A percentile compares a stretch with the other conserved stretches of the same genome.
phyloP scores from a whole-genome alignment of 441 rosid species.

The Populus hybrid region DNA sequence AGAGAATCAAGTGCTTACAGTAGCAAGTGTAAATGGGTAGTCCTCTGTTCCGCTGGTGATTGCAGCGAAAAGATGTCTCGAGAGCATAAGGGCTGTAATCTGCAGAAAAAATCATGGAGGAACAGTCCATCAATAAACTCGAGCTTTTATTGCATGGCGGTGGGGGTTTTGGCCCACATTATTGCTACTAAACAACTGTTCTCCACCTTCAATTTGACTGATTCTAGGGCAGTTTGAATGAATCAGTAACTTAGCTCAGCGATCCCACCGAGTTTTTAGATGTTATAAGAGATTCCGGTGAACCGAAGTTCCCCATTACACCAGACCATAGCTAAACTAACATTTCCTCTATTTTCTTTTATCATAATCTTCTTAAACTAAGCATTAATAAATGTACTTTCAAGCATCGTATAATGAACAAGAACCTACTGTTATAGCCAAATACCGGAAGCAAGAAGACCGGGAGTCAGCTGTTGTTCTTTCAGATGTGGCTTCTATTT shows the following conservation, averaged over 20 bases:
- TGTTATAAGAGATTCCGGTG: background rate
- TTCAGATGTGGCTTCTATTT: constrained; percentile 11
- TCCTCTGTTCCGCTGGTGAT: constrained; percentile 42
- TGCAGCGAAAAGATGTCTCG: constrained; percentile 49
- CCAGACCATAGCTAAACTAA: background rate
- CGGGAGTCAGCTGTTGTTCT: constrained; percentile 25
- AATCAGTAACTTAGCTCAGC: background rate
- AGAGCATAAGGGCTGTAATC: constrained; percentile 55
- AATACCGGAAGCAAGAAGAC: constrained; percentile 43
- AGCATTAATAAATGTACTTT: too few relatives aligned
- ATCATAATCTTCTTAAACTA: background rate
- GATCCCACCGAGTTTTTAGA: background rate
- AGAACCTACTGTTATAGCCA: constrained; percentile 55
- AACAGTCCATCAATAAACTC: background rate
- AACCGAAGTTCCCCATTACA: background rate
- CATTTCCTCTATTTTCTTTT: background rate
- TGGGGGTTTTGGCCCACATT: constrained; percentile 5
- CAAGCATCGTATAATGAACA: background rate
- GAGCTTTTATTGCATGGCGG: background rate
- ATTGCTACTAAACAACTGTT: background rate
- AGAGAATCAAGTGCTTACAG: constrained; percentile 33
- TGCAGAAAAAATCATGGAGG: constrained; percentile 24
- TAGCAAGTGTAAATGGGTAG: constrained; percentile 61
- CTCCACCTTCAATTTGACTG: constrained; percentile 3
- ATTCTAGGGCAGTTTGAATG: background rate